phyloP scores from a whole-genome alignment of 176 grass and related monocot genomes.

The Tillandsia fasciculata region DNA sequence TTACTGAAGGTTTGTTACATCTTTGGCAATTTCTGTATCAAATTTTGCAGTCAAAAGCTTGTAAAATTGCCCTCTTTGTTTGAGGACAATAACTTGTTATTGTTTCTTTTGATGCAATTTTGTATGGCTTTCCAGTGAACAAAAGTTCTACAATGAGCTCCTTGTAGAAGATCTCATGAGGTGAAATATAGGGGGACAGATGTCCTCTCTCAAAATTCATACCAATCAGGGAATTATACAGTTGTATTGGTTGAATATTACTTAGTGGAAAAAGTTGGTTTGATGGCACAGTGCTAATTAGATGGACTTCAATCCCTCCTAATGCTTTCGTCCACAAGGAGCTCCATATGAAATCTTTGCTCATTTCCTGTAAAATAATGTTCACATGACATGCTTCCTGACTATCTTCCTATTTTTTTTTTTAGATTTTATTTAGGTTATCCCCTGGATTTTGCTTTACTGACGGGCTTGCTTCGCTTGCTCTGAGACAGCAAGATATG shows the following conservation, averaged over 20 bases:
- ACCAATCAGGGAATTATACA: too few relatives aligned
- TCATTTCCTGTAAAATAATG: not conserved
- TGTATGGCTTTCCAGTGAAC: too few relatives aligned
- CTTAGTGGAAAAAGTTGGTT: too few relatives aligned
- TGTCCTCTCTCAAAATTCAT: too few relatives aligned
- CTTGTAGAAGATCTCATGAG: too few relatives aligned
- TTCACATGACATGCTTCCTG: not conserved
- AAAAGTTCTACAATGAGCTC: too few relatives aligned
- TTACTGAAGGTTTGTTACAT: conserved; percentile 28
- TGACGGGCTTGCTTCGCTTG: conserved; percentile 40
- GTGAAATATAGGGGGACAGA: too few relatives aligned
- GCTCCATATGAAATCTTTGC: too few relatives aligned
- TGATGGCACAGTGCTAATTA: too few relatives aligned
- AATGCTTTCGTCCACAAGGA: too few relatives aligned
- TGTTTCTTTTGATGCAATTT: not conserved
- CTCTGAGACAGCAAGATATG: conserved; percentile 39
- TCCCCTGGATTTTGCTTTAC: conserved; percentile 43
- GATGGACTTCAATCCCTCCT: too few relatives aligned
- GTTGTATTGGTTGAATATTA: too few relatives aligned
- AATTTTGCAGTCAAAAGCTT: not conserved
- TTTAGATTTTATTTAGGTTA: conserved; percentile 42
- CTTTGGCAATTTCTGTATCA: not conserved
- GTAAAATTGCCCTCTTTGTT: not conserved
- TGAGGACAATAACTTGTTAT: not conserved
- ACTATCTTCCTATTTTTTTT: conserved; percentile 10